phyloP scores from a whole-genome alignment of 345 rosid genomes.

The Citrus sinensis region DVS_A1.0 CM039161.1:1449001-1449500 shows the following conservation, averaged over 20 bases:
- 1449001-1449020: not conserved
- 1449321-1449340: not conserved
- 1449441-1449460: not conserved
- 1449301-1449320: not conserved
- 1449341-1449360: not conserved
- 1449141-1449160: conserved; percentile 48
- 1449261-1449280: not conserved
- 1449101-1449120: conserved; percentile 16
- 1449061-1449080: conserved; percentile 17
- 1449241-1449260: not conserved
- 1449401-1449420: not conserved
- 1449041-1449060: conserved; percentile 41
- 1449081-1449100: conserved; percentile 13
- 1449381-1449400: not conserved
- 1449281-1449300: not conserved
- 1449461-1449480: not conserved
- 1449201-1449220: conserved; percentile 1
- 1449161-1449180: conserved; percentile 43
- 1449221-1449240: not conserved
- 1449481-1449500: not conserved
- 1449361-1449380: not conserved
- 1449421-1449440: not conserved
- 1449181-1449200: conserved; percentile 57
- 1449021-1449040: conserved; percentile 40
- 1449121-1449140: conserved; percentile 40